These are phyloP conservation scores for Chlamydomonas sp. DNA, from an alignment of 139 green algal species.

Conservation along the genomic window DNA sequence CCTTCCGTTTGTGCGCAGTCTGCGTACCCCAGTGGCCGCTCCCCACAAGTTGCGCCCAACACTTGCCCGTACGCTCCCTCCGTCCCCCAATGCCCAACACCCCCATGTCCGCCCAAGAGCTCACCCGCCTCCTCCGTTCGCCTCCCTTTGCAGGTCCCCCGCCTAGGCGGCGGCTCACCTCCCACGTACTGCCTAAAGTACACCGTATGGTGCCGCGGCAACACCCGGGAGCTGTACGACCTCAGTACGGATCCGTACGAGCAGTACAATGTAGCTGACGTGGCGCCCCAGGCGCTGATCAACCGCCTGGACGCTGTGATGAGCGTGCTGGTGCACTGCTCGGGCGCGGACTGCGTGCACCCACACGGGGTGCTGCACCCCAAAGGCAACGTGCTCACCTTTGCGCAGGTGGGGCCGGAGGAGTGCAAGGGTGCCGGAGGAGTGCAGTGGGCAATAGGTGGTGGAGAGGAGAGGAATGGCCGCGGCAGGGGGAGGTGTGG, in stretches of 20 bases:
- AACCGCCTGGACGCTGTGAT: constrained; percentile 31
- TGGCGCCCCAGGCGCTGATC: neutral
- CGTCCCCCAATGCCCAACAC: neutral
- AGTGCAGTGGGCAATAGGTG: too few relatives aligned
- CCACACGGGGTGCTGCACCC: constrained; percentile 36
- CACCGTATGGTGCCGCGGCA: constrained; percentile 39
- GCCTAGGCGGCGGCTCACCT: neutral
- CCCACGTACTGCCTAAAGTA: constrained; percentile 31
- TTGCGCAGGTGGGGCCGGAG: neutral
- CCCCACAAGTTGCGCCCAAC: neutral
- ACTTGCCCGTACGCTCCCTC: neutral
- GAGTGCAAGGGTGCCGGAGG: neutral
- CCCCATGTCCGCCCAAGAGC: too few relatives aligned
- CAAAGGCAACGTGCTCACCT: neutral
- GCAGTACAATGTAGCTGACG: neutral
- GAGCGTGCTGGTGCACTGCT: constrained; percentile 29
- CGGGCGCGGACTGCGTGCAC: neutral
- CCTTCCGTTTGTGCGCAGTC: too few relatives aligned
- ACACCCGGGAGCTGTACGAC: constrained; percentile 41
- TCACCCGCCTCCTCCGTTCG: constrained; percentile 1
- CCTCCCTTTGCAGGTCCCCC: neutral
- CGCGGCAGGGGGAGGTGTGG: too few relatives aligned
- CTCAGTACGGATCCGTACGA: constrained; percentile 36
- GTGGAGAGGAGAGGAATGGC: too few relatives aligned
- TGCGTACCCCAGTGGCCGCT: too few relatives aligned